Conservation (phyloP, 257 asterid genomes). For the Gynochthodes officinalis region DNA sequence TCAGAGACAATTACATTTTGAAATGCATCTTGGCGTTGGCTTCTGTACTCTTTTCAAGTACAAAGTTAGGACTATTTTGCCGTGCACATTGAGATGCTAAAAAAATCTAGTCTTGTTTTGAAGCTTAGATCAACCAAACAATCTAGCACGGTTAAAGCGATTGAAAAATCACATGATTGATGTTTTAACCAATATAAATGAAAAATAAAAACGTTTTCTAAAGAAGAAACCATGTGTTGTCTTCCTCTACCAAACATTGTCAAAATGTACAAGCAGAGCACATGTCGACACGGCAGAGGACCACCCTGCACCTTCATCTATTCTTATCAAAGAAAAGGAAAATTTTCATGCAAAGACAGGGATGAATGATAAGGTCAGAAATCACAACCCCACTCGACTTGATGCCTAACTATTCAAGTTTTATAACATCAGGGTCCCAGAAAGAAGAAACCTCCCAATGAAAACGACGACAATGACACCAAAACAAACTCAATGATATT, state of each 20-base stretch:
- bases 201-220: not conserved
- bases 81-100: too few species aligned
- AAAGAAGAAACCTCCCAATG: not conserved
- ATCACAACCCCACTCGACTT: conserved; percentile 1
- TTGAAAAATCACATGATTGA: not conserved
- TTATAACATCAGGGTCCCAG: conserved; percentile 1
- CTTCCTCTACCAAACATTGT: not conserved
- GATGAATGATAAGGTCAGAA: not conserved
- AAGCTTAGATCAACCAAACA: not conserved
- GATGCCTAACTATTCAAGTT: conserved; percentile 2
- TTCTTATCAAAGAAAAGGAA: conserved; percentile 15
- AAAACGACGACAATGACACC: conserved; percentile 27
- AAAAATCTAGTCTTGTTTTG: too few species aligned
- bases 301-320: conserved; percentile 31
- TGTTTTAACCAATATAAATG: not conserved
- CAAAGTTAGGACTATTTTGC: not conserved
- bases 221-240: not conserved
- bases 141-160: not conserved
- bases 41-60: too few species aligned
- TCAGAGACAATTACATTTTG: too few species aligned
- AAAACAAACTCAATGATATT: conserved; percentile 32
- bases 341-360: not conserved
- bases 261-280: conserved; percentile 23
- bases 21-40: too few species aligned
- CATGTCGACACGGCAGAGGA: conserved; percentile 35